Evolutionary conservation across 2,329 filamentous ascomycete species (phyloP).

Genomic region (Pseudopyrenochaeta lycopersici): DNA sequence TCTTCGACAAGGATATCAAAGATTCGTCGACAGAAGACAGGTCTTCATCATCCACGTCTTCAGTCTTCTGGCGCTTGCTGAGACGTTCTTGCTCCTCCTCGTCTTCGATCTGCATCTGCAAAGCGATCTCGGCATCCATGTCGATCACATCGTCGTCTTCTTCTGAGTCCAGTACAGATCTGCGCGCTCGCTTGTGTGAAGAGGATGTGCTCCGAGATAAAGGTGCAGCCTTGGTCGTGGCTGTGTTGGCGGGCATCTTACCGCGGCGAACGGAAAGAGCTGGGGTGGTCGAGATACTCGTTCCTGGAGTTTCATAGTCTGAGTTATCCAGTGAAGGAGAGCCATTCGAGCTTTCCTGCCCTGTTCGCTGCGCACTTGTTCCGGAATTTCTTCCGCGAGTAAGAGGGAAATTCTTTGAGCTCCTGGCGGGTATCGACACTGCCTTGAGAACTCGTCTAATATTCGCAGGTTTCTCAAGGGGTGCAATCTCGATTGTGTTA

Average conservation of each 20-base stretch:
- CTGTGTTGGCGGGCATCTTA: conserved; percentile 32
- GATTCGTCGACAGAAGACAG: conserved; percentile 27
- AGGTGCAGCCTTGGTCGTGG: conserved; percentile 24
- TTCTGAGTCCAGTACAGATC: conserved; percentile 32
- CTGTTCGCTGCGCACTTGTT: conserved; percentile 15
- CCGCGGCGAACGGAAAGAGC: conserved; percentile 48
- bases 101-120: conserved; percentile 64
- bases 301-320: conserved; percentile 69
- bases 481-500: conserved; percentile 20
- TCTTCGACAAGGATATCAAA: conserved; percentile 15
- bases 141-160: conserved; percentile 45
- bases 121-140: conserved; percentile 64
- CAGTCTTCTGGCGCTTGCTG: conserved; percentile 49
- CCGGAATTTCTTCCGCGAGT: conserved; percentile 16
- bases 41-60: conserved; percentile 41
- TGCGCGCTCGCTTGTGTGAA: conserved; percentile 36
- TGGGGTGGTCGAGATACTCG: conserved; percentile 66
- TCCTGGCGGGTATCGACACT: conserved; percentile 41
- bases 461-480: conserved; percentile 8
- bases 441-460: conserved; percentile 41
- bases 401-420: conserved; percentile 17
- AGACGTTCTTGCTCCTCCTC: conserved; percentile 54
- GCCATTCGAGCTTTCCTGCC: conserved; percentile 35
- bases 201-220: conserved; percentile 21
- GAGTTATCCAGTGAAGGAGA: conserved; percentile 50